Base-by-base conservation (phyloP, 2,329 filamentous ascomycete species). In the Aspergillus hortae region DNA sequence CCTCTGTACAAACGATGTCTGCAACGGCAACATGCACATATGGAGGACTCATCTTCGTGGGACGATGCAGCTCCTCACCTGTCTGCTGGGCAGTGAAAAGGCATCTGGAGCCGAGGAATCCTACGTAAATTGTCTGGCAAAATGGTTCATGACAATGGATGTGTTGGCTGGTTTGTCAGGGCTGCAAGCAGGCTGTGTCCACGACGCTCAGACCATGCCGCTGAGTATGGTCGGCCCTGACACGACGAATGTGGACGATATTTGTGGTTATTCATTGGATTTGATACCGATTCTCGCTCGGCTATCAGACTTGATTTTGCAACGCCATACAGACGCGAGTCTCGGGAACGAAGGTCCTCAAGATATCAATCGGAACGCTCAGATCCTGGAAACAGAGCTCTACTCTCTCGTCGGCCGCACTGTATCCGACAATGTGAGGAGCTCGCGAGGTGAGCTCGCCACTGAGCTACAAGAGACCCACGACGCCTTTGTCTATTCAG, bases 1-100 rank as follows among this genome's bases (percentile, higher is more conserved):
- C 2, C 45, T 68, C 6, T 68, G 65, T 46, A 68, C 64, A 2
- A 67, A 65, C 48, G 66, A 68, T 58, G 64, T 68, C n/a, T 67
- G 65, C 27, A 66, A 67, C 51, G 66, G 66, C 1, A 62, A 67
- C 32, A 59, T 63, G 53, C 52, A 61, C 10, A 51, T 60, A 25
- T 66, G 64, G 61, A 46, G 56, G 6, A 59, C 57, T 6, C 65
- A 67, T 53, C 54, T 67, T n/a, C 48, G 46, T 7, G 65, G 65
- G 1, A 61, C 65, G 1, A 55, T 59, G 48, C 62, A 59, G 21
- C 53, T 67, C 15, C 46, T 67, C 4, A 44, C 42, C 44, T 48
- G 56, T 4, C 53, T 63, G 6, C 30, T 64, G n/a, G 46, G 49
- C n/a, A 49, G 45, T 6, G 52, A 60, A 19, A 51, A 43, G 12